Percentiles rank a stretch among this genome's conserved stretches.
phyloP scores from a whole-genome alignment of 768 basidiomycete genomes.

The Trametopsis cervina region DNA sequence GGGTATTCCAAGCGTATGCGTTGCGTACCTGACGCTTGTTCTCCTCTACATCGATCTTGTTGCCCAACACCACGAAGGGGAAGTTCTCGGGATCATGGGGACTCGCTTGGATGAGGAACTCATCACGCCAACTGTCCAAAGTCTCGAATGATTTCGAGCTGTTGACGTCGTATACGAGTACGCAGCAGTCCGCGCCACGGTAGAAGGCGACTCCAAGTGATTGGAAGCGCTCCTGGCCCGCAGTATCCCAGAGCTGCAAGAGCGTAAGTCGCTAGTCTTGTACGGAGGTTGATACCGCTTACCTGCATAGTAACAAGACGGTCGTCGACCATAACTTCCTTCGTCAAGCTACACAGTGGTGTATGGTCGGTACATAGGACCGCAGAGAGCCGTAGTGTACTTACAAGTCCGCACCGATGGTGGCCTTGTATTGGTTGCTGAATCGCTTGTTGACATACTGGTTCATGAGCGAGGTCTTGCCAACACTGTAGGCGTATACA shows the following conservation, averaged over 20 bases:
- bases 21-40: constrained; percentile 84
- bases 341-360: constrained; percentile 65
- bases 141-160: constrained; percentile 98
- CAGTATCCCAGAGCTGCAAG: constrained; percentile 95
- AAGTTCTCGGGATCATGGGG: constrained; percentile 99
- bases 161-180: constrained; percentile 98
- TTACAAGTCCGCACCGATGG: constrained; percentile 94
- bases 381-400: constrained; percentile 18
- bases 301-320: constrained; percentile 99
- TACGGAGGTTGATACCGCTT: too few species aligned
- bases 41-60: constrained; percentile 99
- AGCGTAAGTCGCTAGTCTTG: too few species aligned
- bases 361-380: constrained; percentile 2
- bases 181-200: constrained; percentile 98
- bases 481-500: constrained; percentile 52
- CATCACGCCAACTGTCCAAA: constrained; percentile 98
- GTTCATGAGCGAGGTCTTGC: constrained; percentile 99
- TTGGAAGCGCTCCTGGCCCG: constrained; percentile 99
- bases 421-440: constrained; percentile 99
- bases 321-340: constrained; percentile 99
- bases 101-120: constrained; percentile 97
- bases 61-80: constrained; percentile 98
- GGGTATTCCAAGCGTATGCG: not conserved
- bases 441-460: constrained; percentile 99
- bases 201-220: constrained; percentile 99